Percentiles rank a stretch among this genome's conserved stretches.
Evolutionary conservation across 441 rosid genomes (phyloP).

Genomic region (Biscutella auriculata): DNA sequence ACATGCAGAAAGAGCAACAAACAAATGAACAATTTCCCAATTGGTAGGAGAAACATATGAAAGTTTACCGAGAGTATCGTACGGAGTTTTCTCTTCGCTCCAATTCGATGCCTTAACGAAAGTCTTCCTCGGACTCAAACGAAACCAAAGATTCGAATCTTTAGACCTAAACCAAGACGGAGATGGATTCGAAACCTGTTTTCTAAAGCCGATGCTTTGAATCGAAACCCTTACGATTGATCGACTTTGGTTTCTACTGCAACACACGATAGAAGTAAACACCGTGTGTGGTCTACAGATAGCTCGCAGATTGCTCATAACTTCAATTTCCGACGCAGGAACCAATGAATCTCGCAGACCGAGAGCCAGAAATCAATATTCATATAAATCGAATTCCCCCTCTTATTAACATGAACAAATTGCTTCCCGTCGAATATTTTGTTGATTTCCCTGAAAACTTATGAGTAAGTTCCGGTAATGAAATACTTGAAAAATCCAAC

Average conservation of each 20-base stretch:
- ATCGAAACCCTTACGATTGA: constrained; percentile 47
- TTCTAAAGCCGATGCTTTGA: constrained; percentile 26
- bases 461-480: not conserved
- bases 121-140: constrained; percentile 50
- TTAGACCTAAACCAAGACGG: constrained; percentile 32
- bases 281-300: constrained; percentile 53
- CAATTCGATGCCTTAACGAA: constrained; percentile 52
- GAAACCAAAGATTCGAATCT: constrained; percentile 37
- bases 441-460: too few relatives aligned
- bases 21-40: not conserved
- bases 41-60: not conserved
- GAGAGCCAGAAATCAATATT: constrained; percentile 17
- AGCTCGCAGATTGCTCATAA: constrained; percentile 59
- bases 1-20: not conserved
- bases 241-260: constrained; percentile 33
- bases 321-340: not conserved
- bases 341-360: not conserved
- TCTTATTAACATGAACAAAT: not conserved
- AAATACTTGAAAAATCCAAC: not conserved
- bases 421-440: too few relatives aligned
- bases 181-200: constrained; percentile 28
- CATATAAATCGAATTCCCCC: constrained; percentile 7
- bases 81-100: constrained; percentile 67
- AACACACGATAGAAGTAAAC: constrained; percentile 42
- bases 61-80: constrained; percentile 74